Evolutionary conservation across 768 basidiomycete genomes (phyloP).

Genomic region (Amanita inopinata): DNA sequence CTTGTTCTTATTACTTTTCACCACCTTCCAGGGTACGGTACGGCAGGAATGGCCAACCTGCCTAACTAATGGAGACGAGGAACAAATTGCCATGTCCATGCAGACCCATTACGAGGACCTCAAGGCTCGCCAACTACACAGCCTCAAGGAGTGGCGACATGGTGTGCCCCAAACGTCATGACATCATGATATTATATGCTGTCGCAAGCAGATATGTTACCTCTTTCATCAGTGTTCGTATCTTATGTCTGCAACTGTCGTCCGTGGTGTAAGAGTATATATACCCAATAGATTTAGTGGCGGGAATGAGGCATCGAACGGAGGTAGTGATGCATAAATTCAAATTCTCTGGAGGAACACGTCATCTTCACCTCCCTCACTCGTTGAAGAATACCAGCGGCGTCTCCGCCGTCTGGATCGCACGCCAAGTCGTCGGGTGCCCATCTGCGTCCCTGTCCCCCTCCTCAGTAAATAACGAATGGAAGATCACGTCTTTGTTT

Average conservation of each 20-base stretch:
- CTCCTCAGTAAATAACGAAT: conserved; percentile 62
- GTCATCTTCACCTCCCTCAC: conserved; percentile 20
- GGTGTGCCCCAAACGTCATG: too few relatives aligned
- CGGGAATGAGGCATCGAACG: too few relatives aligned
- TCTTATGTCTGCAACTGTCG: conserved; percentile 10
- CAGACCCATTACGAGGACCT: too few relatives aligned
- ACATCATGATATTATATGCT: too few relatives aligned
- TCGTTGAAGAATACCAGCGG: conserved; percentile 68
- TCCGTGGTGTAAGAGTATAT: conserved; percentile 10
- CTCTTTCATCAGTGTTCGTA: conserved; percentile 3
- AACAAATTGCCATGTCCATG: too few relatives aligned
- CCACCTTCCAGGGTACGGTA: too few relatives aligned
- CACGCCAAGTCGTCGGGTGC: conserved; percentile 48
- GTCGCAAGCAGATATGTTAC: conserved; percentile 7
- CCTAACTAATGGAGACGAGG: too few relatives aligned
- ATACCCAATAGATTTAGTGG: conserved; percentile 11
- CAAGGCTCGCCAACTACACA: too few relatives aligned
- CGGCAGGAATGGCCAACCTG: too few relatives aligned
- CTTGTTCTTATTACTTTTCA: not conserved
- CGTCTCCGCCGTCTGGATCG: conserved; percentile 48
- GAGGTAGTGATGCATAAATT: not conserved
- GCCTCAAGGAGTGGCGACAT: too few relatives aligned
- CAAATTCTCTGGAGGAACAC: not conserved
- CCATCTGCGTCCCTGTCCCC: conserved; percentile 34
- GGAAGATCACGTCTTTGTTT: conserved; percentile 54